A percentile compares a stretch with the other conserved stretches of the same genome.
phyloP scores from a whole-genome alignment of 208 protist species.

The Trichomonas gallinae region DNA sequence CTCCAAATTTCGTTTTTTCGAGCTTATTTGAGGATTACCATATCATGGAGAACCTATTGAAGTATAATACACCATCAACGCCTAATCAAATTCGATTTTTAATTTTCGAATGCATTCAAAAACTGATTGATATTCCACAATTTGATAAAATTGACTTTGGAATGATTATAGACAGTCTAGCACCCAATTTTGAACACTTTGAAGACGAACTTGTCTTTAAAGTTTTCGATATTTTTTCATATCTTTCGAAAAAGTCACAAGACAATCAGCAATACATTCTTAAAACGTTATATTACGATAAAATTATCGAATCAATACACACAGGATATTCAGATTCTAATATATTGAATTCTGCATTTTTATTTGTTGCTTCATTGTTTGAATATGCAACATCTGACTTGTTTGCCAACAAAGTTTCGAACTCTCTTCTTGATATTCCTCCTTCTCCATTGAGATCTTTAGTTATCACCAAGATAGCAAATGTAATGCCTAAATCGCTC shows the following conservation, averaged over 20 bases:
- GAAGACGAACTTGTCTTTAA: not conserved
- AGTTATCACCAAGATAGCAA: not conserved
- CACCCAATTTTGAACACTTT: not conserved
- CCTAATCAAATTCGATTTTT: not conserved
- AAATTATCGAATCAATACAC: not conserved
- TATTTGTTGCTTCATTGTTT: not conserved
- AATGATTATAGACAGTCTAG: not conserved
- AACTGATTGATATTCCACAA: not conserved
- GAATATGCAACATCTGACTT: not conserved
- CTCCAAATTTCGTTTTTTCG: no score
- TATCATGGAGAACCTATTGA: no score
- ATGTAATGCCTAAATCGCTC: not conserved
- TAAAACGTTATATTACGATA: not conserved
- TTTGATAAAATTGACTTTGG: not conserved
- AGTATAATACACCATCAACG: not conserved
- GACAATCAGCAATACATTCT: not conserved
- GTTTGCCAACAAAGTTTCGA: not conserved
- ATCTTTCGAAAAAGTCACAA: not conserved
- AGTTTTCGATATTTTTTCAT: not conserved
- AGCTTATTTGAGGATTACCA: no score
- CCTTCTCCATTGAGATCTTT: not conserved
- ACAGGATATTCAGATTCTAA: not conserved
- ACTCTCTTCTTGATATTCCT: not conserved
- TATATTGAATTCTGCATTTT: not conserved
- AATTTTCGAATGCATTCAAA: not conserved